Evolutionary conservation across 306 rosid species (phyloP).

Genomic region (Sphenostylis stenocarpa): DNA sequence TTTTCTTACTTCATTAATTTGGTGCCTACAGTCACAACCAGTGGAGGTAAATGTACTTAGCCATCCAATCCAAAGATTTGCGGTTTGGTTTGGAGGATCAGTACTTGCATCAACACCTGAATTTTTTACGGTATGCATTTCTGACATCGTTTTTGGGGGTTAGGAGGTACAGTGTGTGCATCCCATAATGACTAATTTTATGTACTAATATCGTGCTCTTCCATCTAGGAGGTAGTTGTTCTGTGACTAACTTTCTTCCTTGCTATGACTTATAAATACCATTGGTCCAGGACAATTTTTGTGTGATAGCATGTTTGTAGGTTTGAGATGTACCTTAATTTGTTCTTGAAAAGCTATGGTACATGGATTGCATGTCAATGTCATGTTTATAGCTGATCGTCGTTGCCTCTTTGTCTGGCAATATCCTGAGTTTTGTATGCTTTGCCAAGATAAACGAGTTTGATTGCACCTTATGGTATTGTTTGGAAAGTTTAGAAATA

Average conservation of each 20-base stretch:
- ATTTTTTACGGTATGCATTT: slow-evolving; percentile 70
- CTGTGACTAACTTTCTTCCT: not conserved
- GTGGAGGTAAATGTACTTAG: slow-evolving; percentile 98
- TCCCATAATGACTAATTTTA: not conserved
- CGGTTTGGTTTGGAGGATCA: slow-evolving; percentile 99
- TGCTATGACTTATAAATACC: not conserved
- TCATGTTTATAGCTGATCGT: too few species aligned
- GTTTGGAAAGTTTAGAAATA: too few species aligned
- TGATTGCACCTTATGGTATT: too few species aligned
- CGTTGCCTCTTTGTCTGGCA: not conserved
- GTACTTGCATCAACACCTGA: slow-evolving; percentile 99
- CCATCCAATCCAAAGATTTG: slow-evolving; percentile 97
- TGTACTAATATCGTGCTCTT: not conserved
- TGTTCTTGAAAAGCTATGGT: not conserved
- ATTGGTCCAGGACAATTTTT: slow-evolving; percentile 14
- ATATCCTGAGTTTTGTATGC: not conserved
- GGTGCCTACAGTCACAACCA: slow-evolving; percentile 69
- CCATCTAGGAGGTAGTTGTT: not conserved
- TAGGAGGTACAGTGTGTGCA: not conserved
- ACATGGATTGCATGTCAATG: slow-evolving; percentile 1
- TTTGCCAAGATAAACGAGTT: not conserved
- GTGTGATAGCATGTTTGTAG: not conserved
- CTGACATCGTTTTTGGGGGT: not conserved
- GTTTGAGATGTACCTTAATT: not conserved
- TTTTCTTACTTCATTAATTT: not conserved